phyloP scores from a whole-genome alignment of 75 land plant genomes.

The Larix kaempferi region DNA sequence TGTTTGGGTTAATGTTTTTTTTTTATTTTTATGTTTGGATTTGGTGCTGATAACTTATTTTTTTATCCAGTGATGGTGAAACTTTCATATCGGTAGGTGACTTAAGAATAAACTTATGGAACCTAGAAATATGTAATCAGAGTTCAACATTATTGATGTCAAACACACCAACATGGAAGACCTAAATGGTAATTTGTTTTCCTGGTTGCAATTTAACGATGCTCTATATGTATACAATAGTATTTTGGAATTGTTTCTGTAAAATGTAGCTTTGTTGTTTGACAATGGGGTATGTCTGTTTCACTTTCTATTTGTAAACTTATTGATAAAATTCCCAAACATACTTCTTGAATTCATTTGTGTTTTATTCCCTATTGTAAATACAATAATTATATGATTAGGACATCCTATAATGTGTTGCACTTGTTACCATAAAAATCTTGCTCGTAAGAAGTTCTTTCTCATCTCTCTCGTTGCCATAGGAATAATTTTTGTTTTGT shows the following conservation, averaged over 20 bases:
- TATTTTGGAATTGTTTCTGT: background rate
- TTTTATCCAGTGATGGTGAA: constrained; percentile 86
- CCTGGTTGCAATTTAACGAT: background rate
- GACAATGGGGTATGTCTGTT: background rate
- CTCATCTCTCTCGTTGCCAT: background rate
- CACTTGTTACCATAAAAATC: no score
- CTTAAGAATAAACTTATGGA: constrained; percentile 91
- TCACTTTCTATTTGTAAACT: background rate
- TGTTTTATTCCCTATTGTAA: no score
- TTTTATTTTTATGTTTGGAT: background rate
- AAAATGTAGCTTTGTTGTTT: background rate
- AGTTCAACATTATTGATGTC: constrained; percentile 94
- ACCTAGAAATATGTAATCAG: constrained; percentile 84
- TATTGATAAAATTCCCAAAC: background rate
- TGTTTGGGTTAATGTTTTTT: background rate
- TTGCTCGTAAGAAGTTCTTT: background rate
- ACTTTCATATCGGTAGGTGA: constrained; percentile 95
- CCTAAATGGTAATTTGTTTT: constrained; percentile 55
- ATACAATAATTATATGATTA: no score
- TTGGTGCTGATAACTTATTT: background rate
- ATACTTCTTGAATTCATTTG: no score
- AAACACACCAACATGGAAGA: constrained; percentile 97
- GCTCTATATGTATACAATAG: background rate
- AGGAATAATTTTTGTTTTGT: no score
- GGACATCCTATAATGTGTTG: no score